phyloP scores from a whole-genome alignment of 2,329 filamentous ascomycete genomes.

The Colletotrichum sp. region DNA sequence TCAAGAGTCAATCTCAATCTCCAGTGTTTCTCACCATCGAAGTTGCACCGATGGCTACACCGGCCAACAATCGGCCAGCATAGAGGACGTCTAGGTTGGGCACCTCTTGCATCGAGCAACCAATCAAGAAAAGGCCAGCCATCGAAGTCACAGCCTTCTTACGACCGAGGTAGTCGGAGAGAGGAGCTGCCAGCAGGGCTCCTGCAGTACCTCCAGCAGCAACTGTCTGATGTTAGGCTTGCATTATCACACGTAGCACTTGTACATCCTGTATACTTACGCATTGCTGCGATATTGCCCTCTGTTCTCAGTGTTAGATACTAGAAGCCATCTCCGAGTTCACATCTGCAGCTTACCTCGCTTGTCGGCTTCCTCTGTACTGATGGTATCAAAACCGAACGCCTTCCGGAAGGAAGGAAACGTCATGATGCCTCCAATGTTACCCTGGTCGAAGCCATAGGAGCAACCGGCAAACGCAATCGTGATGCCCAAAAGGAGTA shows the following conservation, averaged over 20 bases:
- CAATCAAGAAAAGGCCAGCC: slow-evolving; percentile 35
- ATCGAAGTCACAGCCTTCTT: slow-evolving; percentile 37
- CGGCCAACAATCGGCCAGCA: slow-evolving; percentile 39
- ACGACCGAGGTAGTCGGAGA: slow-evolving; percentile 39
- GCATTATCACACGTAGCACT: no score
- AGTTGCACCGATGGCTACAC: slow-evolving; percentile 37
- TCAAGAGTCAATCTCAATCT: no score
- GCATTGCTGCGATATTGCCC: slow-evolving; percentile 36
- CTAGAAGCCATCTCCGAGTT: neutral
- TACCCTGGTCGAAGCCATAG: slow-evolving; percentile 44
- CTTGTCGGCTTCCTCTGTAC: slow-evolving; percentile 30
- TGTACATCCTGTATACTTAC: slow-evolving; percentile 20
- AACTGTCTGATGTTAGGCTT: slow-evolving; percentile 25
- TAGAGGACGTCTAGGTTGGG: slow-evolving; percentile 38
- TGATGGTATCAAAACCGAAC: slow-evolving; percentile 36
- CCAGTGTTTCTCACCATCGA: slow-evolving; percentile 30
- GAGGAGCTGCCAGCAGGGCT: slow-evolving; percentile 38
- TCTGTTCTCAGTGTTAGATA: slow-evolving; percentile 16
- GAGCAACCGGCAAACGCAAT: slow-evolving; percentile 41
- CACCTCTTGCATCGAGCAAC: slow-evolving; percentile 38
- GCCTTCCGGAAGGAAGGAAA: slow-evolving; percentile 38
- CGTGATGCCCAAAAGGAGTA: slow-evolving; percentile 35
- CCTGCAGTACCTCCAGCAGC: slow-evolving; percentile 40
- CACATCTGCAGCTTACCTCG: neutral
- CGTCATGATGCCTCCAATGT: slow-evolving; percentile 42